Evolutionary conservation across 345 rosid genomes (phyloP).

Genomic region (Leavenworthia alabamica): DNA sequence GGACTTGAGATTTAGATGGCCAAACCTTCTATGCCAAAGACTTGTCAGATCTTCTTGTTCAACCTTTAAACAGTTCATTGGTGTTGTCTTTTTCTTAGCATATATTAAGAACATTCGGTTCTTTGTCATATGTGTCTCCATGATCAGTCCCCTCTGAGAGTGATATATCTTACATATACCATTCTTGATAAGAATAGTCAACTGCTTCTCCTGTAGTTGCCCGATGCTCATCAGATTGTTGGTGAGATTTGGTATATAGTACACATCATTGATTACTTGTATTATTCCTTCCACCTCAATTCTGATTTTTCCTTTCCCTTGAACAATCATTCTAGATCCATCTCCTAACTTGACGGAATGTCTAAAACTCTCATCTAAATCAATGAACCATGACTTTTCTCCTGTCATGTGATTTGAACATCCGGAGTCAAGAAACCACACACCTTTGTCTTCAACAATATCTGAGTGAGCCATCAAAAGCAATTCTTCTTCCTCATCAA

Average conservation of each 20-base stretch:
- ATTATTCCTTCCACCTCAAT: background rate
- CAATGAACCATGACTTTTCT: background rate
- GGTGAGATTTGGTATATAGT: background rate
- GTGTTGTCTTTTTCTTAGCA: background rate
- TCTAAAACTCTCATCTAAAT: background rate
- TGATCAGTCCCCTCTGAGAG: fast-evolving
- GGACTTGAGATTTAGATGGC: background rate
- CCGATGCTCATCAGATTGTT: background rate
- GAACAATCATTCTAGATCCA: background rate
- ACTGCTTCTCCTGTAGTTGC: background rate
- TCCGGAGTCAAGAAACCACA: background rate
- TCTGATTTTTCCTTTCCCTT: background rate
- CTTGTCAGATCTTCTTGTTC: background rate
- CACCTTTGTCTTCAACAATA: background rate
- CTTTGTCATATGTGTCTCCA: background rate
- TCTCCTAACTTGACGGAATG: background rate
- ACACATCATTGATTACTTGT: background rate
- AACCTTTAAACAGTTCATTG: background rate
- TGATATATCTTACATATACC: background rate
- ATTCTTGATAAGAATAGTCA: background rate
- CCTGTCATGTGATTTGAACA: background rate
- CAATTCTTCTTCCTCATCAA: background rate
- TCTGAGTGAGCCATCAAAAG: background rate
- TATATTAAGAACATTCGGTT: background rate
- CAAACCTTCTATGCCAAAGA: background rate